A percentile compares a stretch with the other conserved stretches of the same genome.
Evolutionary conservation across 2,329 filamentous ascomycete species (phyloP).

Genomic region (Phialocephala subalpina): DNA sequence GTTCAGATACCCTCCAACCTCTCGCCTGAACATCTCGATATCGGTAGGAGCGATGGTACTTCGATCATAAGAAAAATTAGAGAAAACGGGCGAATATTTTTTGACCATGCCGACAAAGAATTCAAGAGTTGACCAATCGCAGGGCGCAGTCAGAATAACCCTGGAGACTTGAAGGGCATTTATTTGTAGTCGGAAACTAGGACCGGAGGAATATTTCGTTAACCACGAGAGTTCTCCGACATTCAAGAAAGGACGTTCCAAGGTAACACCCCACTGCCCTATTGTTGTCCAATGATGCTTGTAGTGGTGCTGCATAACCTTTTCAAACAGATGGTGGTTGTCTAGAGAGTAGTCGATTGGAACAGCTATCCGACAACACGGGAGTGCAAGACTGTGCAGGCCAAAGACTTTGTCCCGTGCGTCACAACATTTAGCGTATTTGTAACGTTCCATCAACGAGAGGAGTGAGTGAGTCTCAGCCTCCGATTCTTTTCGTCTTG

Average conservation of each 20-base stretch:
- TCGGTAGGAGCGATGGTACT: not conserved
- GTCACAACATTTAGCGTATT: not conserved
- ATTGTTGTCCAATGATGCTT: not conserved
- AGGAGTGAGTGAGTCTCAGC: not conserved
- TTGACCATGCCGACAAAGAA: not conserved
- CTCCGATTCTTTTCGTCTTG: not conserved
- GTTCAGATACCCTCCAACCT: not conserved
- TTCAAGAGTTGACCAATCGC: not conserved
- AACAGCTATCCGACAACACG: constrained; percentile 1
- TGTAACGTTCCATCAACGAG: not conserved
- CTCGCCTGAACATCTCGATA: not conserved
- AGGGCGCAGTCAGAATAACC: not conserved
- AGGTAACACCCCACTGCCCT: not conserved
- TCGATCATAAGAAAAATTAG: not conserved
- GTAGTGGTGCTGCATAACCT: not conserved
- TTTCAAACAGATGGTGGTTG: not conserved
- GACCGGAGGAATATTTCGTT: not conserved
- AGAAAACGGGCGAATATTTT: not conserved
- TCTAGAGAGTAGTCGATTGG: constrained; percentile 5
- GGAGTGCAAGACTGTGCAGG: not conserved
- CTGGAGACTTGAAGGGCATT: not conserved
- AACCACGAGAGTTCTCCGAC: not conserved
- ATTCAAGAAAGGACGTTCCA: not conserved
- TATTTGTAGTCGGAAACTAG: not conserved
- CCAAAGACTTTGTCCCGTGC: not conserved